Evolutionary conservation across 352 stramenopile genomes (phyloP).

Genomic region (Phytophthora fragariaefolia): DNA sequence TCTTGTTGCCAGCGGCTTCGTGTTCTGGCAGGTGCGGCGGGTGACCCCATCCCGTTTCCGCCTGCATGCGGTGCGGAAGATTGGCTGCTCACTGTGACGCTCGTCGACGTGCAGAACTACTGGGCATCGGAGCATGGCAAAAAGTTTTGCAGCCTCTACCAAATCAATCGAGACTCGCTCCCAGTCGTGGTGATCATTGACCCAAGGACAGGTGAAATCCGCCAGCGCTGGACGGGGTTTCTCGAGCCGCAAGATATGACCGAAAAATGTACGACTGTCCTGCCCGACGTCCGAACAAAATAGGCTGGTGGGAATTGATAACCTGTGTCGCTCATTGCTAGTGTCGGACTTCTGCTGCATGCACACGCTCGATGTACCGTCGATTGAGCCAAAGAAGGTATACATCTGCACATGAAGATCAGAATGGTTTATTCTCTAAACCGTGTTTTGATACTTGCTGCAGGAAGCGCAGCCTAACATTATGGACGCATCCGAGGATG

Average conservation of each 20-base stretch:
- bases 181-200: conserved; percentile 82
- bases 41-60: too few relatives aligned
- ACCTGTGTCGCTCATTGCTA: conserved; percentile 13
- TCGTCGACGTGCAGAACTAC: conserved; percentile 56
- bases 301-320: background rate
- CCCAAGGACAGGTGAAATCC: conserved; percentile 74
- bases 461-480: conserved; percentile 40
- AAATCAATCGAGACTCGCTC: conserved; percentile 71
- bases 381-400: conserved; percentile 32
- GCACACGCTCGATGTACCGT: conserved; percentile 44
- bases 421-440: background rate
- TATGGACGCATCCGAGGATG: conserved; percentile 73
- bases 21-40: conserved; percentile 94
- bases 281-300: background rate
- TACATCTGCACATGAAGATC: background rate
- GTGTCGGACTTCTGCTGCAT: conserved; percentile 77
- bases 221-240: conserved; percentile 73
- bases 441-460: conserved; percentile 5
- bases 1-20: conserved; percentile 93
- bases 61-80: too few relatives aligned
- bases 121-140: conserved; percentile 82
- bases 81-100: too few relatives aligned
- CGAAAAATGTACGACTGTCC: conserved; percentile 62
- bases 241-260: conserved; percentile 72
- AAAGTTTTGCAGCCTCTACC: conserved; percentile 85